Conservation (phyloP, 306 rosid genomes). For the Prunus kanzakura region DNA sequence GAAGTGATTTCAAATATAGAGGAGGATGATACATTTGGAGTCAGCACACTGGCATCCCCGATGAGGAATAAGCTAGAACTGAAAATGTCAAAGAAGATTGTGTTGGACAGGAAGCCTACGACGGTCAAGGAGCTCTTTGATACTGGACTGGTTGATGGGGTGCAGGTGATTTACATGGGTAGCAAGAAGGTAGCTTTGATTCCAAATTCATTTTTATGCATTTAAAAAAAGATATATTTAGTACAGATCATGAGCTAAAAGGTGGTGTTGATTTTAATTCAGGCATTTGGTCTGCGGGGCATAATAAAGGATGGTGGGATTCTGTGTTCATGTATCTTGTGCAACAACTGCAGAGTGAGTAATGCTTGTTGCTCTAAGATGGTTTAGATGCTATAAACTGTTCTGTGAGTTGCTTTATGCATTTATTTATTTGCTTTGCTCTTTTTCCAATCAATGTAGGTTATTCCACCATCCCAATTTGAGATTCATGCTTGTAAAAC, state of each 20-base stretch:
- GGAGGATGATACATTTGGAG: slow-evolving; percentile 27
- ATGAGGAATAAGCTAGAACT: slow-evolving; percentile 49
- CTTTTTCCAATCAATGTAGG: slow-evolving; percentile 39
- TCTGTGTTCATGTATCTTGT: slow-evolving; percentile 69
- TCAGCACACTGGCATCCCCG: slow-evolving; percentile 24
- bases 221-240: neutral
- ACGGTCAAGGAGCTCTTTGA: slow-evolving; percentile 86
- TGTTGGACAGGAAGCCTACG: slow-evolving; percentile 53
- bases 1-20: slow-evolving; percentile 27
- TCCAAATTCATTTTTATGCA: slow-evolving; percentile 3
- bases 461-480: slow-evolving; percentile 87
- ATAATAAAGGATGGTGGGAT: slow-evolving; percentile 79
- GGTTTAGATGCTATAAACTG: neutral
- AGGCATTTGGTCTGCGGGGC: slow-evolving; percentile 82
- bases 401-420: neutral
- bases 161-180: slow-evolving; percentile 85
- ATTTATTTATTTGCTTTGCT: slow-evolving; percentile 21
- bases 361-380: neutral
- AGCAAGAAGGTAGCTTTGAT: slow-evolving; percentile 67
- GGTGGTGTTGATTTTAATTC: slow-evolving; percentile 26
- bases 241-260: slow-evolving; percentile 14
- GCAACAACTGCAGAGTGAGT: slow-evolving; percentile 85
- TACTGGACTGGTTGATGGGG: slow-evolving; percentile 91
- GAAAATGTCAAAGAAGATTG: slow-evolving; percentile 69
- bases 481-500: slow-evolving; percentile 97